Evolutionary conservation across 2,329 filamentous ascomycete genomes (phyloP).

Genomic region (Phialocephala subalpina): DNA sequence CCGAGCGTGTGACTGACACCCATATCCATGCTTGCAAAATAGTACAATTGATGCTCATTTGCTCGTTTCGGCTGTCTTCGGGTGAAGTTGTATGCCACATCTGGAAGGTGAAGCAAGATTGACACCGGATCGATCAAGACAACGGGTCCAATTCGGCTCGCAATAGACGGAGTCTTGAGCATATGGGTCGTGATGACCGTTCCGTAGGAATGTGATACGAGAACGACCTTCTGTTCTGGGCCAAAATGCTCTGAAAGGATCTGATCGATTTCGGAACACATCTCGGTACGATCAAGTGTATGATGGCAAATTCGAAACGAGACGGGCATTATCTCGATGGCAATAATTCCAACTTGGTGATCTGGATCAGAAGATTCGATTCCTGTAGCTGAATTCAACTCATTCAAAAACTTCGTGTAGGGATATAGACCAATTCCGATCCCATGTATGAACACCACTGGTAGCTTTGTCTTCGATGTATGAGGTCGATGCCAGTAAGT

Average conservation of each 20-base stretch:
- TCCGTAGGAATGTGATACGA: constrained; percentile 62
- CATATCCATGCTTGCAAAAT: constrained; percentile 66
- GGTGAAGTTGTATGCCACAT: constrained; percentile 70
- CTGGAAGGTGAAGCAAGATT: constrained; percentile 65
- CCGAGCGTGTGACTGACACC: constrained; percentile 64
- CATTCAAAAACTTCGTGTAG: constrained; percentile 61
- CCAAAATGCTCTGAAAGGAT: constrained; percentile 60
- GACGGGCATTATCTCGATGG: constrained; percentile 65
- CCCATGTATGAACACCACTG: constrained; percentile 69
- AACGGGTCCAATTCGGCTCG: constrained; percentile 54
- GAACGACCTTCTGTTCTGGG: constrained; percentile 54
- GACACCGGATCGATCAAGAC: constrained; percentile 68
- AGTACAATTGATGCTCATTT: constrained; percentile 67
- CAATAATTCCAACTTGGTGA: constrained; percentile 63
- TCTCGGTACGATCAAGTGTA: constrained; percentile 55
- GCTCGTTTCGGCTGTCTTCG: constrained; percentile 51
- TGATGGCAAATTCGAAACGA: constrained; percentile 62
- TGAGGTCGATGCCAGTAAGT: constrained; percentile 69
- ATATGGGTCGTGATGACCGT: constrained; percentile 64
- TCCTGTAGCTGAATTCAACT: constrained; percentile 53
- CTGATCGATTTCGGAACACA: constrained; percentile 58
- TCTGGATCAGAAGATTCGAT: constrained; percentile 45
- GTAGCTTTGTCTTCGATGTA: constrained; percentile 62
- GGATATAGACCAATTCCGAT: constrained; percentile 68
- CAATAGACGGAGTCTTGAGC: constrained; percentile 52